Base-by-base conservation (phyloP, 306 rosid species). In the Dryas octopetala region DNA sequence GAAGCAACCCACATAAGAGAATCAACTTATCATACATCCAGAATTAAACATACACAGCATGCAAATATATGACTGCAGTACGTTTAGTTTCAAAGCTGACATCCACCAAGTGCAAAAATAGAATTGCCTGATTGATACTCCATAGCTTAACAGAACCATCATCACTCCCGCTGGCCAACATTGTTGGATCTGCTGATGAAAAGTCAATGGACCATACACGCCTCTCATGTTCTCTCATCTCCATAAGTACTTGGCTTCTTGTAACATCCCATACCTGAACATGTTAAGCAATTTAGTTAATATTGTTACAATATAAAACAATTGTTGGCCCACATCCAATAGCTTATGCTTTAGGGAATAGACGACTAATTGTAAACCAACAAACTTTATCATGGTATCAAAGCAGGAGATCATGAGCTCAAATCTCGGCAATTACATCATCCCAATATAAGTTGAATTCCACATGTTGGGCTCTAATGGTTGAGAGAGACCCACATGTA, bases 51-150 rank as follows among this genome's bases (percentile, higher is more conserved):
- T 63, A 83, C 70, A 55, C 77, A 86, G 75, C 88, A 86, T 80
- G 89, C 88, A 87, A 81, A 82, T 67, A 94, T 85, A 88, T 88
- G 74, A 91, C 80, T 83, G 92, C 89, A 90, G 98, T 95, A 91
- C 93, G 88, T 91, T 91, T 90, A 87, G 94, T 91, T 90, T 90
- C 89, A 91, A 93, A 93, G 96, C 94, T 84, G 97, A 91, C 86
- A 93, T 87, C 91, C 97, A 91, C 96, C 91, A 91, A 93, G 91
- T 87, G 96, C 88, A 90, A 92, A 83, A 96, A 81, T 92, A 91
- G 86, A 96, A 90, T 95, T 96, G 97, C 99, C 99, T 96, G 99
- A 92, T 96, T 96, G 92, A 96, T 96, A 88, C 97, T 96, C 99
- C 99, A 96, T 84, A 96, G 97, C 97, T 96, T 96, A 61, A 96